phyloP scores from a whole-genome alignment of 768 basidiomycete species.

The Trametes sanguinea region DNA sequence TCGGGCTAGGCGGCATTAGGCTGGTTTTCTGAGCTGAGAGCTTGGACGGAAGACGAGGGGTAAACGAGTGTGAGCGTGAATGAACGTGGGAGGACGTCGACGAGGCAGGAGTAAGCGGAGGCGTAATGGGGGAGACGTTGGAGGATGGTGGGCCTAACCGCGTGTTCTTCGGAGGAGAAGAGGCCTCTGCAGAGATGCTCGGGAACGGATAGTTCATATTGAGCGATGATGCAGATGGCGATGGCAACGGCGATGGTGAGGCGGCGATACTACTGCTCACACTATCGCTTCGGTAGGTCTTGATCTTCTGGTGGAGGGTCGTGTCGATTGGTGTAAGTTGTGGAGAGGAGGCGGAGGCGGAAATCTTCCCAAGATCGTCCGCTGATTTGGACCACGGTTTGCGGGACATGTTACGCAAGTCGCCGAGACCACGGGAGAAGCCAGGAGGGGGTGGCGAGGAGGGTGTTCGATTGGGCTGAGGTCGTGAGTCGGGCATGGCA shows the following conservation, averaged over 20 bases:
- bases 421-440: conserved; percentile 50
- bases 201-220: conserved; percentile 37
- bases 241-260: conserved; percentile 38
- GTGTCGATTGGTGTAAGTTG: conserved; percentile 43
- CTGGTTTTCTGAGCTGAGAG: conserved; percentile 55
- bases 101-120: conserved; percentile 29
- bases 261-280: conserved; percentile 31
- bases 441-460: conserved; percentile 37
- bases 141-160: conserved; percentile 21
- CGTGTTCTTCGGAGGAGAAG: conserved; percentile 32
- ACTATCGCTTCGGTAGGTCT: conserved; percentile 65
- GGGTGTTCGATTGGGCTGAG: conserved; percentile 30
- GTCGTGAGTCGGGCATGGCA: conserved; percentile 38
- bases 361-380: conserved; percentile 70
- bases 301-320: conserved; percentile 61
- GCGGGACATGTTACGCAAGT: conserved; percentile 68
- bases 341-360: conserved; percentile 30
- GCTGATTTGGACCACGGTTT: conserved; percentile 80
- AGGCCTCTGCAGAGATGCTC: conserved; percentile 21
- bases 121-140: conserved; percentile 30
- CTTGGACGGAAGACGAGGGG: conserved; percentile 71
- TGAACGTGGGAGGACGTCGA: conserved; percentile 48
- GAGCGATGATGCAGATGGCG: conserved; percentile 23
- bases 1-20: conserved; percentile 51
- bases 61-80: conserved; percentile 68